Evolutionary conservation across 352 stramenopile species (phyloP).

Genomic region (Elongisporangium undulatum): DNA sequence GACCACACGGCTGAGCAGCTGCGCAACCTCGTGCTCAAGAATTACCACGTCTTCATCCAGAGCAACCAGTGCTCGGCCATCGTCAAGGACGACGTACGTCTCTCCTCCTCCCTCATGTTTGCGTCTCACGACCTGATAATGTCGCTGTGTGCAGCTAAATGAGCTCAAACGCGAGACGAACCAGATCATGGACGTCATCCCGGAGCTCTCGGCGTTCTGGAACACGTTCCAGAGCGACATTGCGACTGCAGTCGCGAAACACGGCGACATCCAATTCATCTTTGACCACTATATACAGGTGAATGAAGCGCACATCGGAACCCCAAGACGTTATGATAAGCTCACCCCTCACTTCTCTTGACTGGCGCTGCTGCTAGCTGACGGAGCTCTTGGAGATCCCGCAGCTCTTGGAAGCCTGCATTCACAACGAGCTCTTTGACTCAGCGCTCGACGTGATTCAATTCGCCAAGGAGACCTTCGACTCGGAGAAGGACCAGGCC

Average conservation of each 20-base stretch:
- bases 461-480: constrained; percentile 83
- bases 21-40: constrained; percentile 77
- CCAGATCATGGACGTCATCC: constrained; percentile 42
- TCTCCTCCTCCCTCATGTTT: neutral
- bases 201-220: constrained; percentile 52
- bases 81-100: constrained; percentile 69
- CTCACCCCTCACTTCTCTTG: constrained; percentile 2
- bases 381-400: constrained; percentile 98
- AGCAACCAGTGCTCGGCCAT: constrained; percentile 84
- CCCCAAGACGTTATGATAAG: neutral
- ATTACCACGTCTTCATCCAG: constrained; percentile 91
- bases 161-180: constrained; percentile 69
- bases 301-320: neutral
- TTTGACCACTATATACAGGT: constrained; percentile 88
- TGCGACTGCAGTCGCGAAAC: constrained; percentile 50
- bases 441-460: constrained; percentile 95
- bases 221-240: constrained; percentile 49
- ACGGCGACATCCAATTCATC: constrained; percentile 86
- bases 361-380: constrained; percentile 47
- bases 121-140: constrained; percentile 1
- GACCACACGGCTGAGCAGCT: constrained; percentile 75
- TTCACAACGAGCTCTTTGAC: constrained; percentile 95
- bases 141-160: constrained; percentile 27
- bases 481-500: constrained; percentile 16
- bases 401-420: constrained; percentile 96